Conservation (phyloP, 2,329 filamentous ascomycete genomes). For the Colletotrichum camelliae region DNA sequence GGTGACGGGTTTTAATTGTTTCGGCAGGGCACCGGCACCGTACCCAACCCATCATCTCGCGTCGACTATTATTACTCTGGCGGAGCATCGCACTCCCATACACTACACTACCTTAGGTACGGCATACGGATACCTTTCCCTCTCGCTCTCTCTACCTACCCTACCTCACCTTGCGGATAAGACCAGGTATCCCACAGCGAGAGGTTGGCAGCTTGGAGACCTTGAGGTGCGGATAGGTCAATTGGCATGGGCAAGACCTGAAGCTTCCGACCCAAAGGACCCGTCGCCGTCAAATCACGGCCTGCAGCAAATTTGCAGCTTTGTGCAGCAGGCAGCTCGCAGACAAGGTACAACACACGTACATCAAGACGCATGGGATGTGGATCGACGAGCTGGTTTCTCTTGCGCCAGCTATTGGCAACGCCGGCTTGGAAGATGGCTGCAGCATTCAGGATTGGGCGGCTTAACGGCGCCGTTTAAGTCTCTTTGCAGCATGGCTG, state of each 20-base stretch:
- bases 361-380: slow-evolving; percentile 3
- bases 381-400: slow-evolving; percentile 3
- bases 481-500: not conserved
- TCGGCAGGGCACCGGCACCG: slow-evolving; percentile 13
- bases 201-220: not conserved
- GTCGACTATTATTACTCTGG: not conserved
- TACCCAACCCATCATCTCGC: slow-evolving; percentile 19
- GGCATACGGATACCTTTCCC: not conserved
- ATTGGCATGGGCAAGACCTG: not conserved
- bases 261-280: not conserved
- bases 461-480: not conserved
- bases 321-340: not conserved
- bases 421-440: slow-evolving; percentile 2
- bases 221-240: not conserved
- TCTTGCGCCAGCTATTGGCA: not conserved
- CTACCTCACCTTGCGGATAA: not conserved
- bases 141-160: not conserved
- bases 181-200: not conserved
- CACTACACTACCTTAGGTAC: not conserved
- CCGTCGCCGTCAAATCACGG: not conserved
- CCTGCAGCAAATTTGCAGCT: slow-evolving; percentile 9
- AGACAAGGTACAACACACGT: not conserved
- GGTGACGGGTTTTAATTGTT: slow-evolving; percentile 22
- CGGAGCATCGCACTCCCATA: slow-evolving; percentile 1
- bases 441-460: not conserved